Evolutionary conservation across 1,284 basidiomycete species (phyloP), one percentile per base, ranked within the genome.

Genomic region (Ceratobasidium sp.): DNA sequence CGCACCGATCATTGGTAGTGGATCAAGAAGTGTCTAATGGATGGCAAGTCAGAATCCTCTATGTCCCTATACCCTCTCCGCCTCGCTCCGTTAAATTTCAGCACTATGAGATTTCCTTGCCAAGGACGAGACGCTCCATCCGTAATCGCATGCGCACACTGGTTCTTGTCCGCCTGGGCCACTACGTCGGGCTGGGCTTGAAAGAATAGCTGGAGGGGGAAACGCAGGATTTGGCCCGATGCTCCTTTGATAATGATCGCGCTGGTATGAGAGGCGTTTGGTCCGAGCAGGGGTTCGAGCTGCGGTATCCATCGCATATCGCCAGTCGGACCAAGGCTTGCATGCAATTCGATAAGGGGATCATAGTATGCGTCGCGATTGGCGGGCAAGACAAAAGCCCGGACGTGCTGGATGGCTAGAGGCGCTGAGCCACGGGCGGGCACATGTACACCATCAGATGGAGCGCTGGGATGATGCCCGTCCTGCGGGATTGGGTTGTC

Each of bases 1-100:
- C 13, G 29, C 15, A 11, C 2, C 22, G 56, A 5, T 29, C 40
- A 40, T 6, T 17, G 37, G 22, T 65, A 65, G 8, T 37, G 25
- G 17, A 7, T 52, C 34, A 74, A 54, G 37, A 74, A 74, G 9
- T 74, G 59, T 17, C 46, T 49, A 11, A 74, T 64, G 13, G 59
- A 22, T 22, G 59, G 46, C 17, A 62, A 49, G 49, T 64, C 70
- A 11, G 44, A 46, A 22, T 37, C 43, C 8, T 74, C 49, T 46
- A 64, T 64, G 43, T 74, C 46, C 25, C 29, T 62, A 40, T 75
- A 75, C 22, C 61, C 71, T 25, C 40, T 29, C 5, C 71, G 32
- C 25, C 71, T 86, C 2, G 92, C 91, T 59, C 93, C 93, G 79
- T 90, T 94, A 84, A 91, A 94, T 82, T 94, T 95, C 80, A 95